Conservation (phyloP, 805 yeast genomes). For the Yarrowia hollandica region DNA sequence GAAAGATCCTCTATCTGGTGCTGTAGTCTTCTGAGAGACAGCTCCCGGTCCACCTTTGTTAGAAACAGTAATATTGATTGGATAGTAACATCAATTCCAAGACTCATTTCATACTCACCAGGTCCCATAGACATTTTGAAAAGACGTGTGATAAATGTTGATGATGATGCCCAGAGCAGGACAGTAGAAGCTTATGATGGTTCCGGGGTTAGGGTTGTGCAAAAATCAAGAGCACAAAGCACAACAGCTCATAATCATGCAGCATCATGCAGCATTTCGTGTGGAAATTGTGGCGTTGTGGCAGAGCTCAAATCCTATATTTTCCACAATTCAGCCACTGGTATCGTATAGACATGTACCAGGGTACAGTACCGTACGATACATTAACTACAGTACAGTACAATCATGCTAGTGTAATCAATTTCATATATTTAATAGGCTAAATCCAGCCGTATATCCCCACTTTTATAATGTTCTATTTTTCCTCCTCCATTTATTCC, state of each 20-base stretch:
- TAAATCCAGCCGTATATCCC: no score
- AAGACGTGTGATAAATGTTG: neutral
- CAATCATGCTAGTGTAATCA: no score
- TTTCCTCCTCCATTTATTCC: conserved; percentile 4
- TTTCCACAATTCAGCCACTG: no score
- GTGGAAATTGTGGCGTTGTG: no score
- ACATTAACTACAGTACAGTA: no score
- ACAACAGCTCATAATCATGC: conserved; percentile 11
- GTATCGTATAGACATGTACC: no score
- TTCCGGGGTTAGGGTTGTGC: neutral
- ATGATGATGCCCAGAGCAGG: neutral
- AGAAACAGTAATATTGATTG: neutral
- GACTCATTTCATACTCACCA: conserved; percentile 16
- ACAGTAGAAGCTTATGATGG: neutral
- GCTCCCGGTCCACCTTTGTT: conserved; percentile 27
- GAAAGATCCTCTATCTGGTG: conserved; percentile 96
- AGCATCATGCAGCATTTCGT: no score
- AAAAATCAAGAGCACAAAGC: conserved; percentile 9
- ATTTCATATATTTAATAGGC: neutral
- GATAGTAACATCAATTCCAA: no score
- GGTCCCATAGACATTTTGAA: conserved; percentile 26
- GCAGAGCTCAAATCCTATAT: no score
- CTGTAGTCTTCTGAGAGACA: conserved; percentile 46
- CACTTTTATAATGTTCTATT: conserved; percentile 1
- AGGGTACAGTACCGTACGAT: no score